These are phyloP conservation scores for Talaromyces sp. DNA, from an alignment of 2,329 filamentous ascomycete species.

Conservation along the genomic window DNA sequence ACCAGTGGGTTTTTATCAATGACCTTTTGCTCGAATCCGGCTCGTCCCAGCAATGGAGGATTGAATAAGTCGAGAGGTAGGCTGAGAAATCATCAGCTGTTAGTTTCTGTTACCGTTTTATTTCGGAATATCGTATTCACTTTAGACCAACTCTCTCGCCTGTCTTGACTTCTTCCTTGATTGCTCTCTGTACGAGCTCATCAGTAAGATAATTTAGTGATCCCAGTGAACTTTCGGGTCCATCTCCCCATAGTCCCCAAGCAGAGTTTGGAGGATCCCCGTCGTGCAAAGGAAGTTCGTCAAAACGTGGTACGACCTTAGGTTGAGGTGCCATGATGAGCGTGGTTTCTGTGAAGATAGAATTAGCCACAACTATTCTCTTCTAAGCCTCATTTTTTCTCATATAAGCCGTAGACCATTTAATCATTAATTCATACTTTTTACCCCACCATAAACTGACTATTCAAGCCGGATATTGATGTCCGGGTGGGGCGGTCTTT, in stretches of 20 bases:
- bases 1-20: neutral
- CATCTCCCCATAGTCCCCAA: slow-evolving; percentile 10
- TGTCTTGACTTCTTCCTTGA: slow-evolving; percentile 6
- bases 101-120: neutral
- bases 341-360: neutral
- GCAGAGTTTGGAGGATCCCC: slow-evolving; percentile 8
- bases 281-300: slow-evolving; percentile 5
- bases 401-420: neutral
- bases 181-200: neutral
- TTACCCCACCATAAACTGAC: neutral
- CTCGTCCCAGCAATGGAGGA: neutral
- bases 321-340: neutral
- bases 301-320: slow-evolving; percentile 2
- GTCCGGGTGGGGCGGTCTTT: neutral
- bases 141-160: slow-evolving; percentile 4
- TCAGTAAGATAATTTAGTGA: slow-evolving; percentile 9
- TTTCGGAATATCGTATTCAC: neutral
- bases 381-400: neutral
- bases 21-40: neutral
- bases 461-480: neutral
- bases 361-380: neutral
- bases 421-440: neutral
- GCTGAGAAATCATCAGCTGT: neutral
- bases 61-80: neutral
- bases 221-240: slow-evolving; percentile 2